phyloP scores from a whole-genome alignment of 805 yeast species.

The Kuraishia hungarica region DNA sequence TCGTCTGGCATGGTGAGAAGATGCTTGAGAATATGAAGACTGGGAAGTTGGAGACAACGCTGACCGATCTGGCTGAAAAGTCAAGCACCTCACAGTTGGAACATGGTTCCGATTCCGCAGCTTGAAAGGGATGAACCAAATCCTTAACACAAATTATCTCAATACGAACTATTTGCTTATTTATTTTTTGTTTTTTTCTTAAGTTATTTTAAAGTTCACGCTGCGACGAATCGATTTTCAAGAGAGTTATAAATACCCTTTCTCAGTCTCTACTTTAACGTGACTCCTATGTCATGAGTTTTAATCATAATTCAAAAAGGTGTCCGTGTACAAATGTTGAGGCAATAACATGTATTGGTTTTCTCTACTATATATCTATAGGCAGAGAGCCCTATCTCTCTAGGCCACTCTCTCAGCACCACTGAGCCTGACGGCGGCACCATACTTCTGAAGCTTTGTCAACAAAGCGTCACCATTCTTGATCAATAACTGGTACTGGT shows the following conservation, averaged over 20 bases:
- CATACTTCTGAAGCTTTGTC: conserved; percentile 92
- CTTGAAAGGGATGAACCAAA: neutral
- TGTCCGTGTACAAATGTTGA: no score
- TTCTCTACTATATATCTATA: conserved; percentile 2
- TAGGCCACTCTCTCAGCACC: conserved; percentile 67
- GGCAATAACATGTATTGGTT: neutral
- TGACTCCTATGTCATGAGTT: no score
- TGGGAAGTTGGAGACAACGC: neutral
- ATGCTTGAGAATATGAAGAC: neutral
- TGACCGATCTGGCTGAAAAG: neutral
- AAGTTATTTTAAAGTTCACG: neutral
- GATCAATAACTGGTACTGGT: conserved; percentile 81
- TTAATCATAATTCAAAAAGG: no score
- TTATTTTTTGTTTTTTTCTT: no score
- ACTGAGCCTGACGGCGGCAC: conserved; percentile 92
- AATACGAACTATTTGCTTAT: neutral
- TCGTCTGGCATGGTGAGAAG: neutral
- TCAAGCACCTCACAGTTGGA: neutral
- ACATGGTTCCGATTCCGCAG: neutral
- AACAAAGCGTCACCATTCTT: conserved; percentile 89
- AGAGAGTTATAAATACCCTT: neutral
- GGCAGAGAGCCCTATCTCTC: neutral
- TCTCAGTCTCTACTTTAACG: no score
- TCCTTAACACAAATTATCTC: no score
- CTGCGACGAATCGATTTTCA: neutral